Conservation (phyloP, 2,329 filamentous ascomycete genomes). For the Cordyceps militaris region DNA sequence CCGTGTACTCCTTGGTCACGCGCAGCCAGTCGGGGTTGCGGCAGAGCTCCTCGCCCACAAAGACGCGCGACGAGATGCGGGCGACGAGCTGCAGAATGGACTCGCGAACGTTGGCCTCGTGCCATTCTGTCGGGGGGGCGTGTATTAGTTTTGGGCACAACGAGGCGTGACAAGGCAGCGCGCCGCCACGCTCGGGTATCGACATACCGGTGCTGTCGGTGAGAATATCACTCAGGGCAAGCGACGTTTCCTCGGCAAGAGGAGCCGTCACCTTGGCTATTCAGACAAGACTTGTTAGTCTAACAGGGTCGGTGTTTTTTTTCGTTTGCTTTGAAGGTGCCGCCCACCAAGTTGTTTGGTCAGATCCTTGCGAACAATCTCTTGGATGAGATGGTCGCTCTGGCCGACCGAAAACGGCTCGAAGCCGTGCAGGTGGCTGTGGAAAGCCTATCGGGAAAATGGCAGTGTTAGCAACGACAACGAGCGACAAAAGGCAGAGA, state of each 20-base stretch:
- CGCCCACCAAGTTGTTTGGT: slow-evolving; percentile 16
- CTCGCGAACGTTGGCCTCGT: slow-evolving; percentile 11
- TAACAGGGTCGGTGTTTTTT: no score
- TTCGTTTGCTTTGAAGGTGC: background rate
- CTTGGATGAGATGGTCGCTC: slow-evolving; percentile 11
- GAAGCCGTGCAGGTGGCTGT: slow-evolving; percentile 16
- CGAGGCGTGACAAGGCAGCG: background rate
- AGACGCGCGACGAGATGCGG: slow-evolving; percentile 26
- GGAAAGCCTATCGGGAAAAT: slow-evolving; percentile 7
- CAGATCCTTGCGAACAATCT: slow-evolving; percentile 16
- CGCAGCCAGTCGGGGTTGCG: slow-evolving; percentile 39
- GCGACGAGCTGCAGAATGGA: slow-evolving; percentile 15
- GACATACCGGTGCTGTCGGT: slow-evolving; percentile 8
- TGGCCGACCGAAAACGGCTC: slow-evolving; percentile 9
- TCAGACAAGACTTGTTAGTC: background rate
- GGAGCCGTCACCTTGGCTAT: slow-evolving; percentile 12
- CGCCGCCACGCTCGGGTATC: no score
- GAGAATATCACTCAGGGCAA: slow-evolving; percentile 8
- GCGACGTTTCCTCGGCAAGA: slow-evolving; percentile 10
- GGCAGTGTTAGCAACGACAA: background rate
- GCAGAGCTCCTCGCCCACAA: slow-evolving; percentile 33
- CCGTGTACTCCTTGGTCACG: slow-evolving; percentile 38
- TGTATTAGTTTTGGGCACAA: background rate
- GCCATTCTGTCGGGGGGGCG: slow-evolving; percentile 14
- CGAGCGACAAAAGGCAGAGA: no score